These are phyloP conservation scores for Cutaneotrichosporon sp. DNA, from an alignment of 1,284 basidiomycete species.

Conservation along the genomic window DNA sequence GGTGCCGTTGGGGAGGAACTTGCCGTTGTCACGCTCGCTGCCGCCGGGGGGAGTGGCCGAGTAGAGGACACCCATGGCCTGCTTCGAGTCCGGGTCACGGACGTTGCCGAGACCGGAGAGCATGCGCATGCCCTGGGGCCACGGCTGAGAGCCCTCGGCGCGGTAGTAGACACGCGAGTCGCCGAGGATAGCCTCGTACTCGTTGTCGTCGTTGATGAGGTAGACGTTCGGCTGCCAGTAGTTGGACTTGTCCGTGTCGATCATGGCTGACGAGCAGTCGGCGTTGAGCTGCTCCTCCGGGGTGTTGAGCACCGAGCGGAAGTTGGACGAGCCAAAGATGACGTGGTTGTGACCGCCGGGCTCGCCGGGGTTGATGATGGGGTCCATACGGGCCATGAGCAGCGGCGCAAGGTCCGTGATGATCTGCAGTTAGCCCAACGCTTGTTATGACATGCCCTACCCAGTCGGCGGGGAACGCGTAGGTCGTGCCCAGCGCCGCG, in stretches of 20 bases:
- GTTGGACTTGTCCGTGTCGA: conserved; percentile 39
- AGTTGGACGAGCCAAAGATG: conserved; percentile 38
- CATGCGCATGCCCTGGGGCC: conserved; percentile 43
- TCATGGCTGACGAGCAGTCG: conserved; percentile 9
- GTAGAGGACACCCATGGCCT: conserved; percentile 20
- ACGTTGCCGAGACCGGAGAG: conserved; percentile 30
- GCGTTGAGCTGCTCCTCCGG: conserved; percentile 24
- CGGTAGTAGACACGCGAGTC: conserved; percentile 43
- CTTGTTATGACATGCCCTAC: no score
- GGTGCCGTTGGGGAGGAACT: conserved; percentile 33
- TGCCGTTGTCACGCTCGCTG: conserved; percentile 17
- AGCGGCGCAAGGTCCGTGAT: conserved; percentile 48
- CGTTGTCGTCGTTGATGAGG: conserved; percentile 12
- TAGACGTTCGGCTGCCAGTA: conserved; percentile 35
- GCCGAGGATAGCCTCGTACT: conserved; percentile 23
- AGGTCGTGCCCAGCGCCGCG: neutral
- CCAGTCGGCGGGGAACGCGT: neutral
- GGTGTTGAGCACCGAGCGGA: conserved; percentile 19
- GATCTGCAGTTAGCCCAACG: no score
- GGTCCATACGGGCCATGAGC: conserved; percentile 44
- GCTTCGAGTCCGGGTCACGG: conserved; percentile 18
- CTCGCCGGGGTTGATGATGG: conserved; percentile 45
- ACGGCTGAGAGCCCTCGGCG: conserved; percentile 30
- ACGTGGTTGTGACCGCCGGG: conserved; percentile 46
- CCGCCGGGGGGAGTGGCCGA: conserved; percentile 24